phyloP scores from a whole-genome alignment of 1,284 basidiomycete genomes.

The Leccinum fallax region DNA sequence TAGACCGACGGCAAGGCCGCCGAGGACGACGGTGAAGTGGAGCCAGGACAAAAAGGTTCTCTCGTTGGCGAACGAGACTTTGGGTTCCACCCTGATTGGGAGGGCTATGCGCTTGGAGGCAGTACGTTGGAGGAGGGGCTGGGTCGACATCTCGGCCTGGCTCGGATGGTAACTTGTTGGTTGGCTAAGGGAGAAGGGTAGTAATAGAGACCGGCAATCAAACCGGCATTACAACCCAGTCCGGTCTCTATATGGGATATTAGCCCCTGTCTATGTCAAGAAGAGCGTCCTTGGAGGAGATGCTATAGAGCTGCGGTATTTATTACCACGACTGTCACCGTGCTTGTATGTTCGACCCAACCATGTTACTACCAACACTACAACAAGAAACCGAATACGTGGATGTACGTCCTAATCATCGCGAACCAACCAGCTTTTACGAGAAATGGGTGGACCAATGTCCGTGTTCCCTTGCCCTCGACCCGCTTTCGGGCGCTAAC shows the following conservation, averaged over 20 bases:
- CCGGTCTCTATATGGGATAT: constrained; percentile 9
- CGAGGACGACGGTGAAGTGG: constrained; percentile 93
- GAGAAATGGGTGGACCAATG: constrained; percentile 57
- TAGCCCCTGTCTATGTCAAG: constrained; percentile 21
- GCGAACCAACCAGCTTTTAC: constrained; percentile 43
- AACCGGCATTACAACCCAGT: constrained; percentile 20
- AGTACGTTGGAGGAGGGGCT: constrained; percentile 96
- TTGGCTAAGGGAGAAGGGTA: constrained; percentile 8
- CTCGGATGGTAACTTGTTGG: constrained; percentile 4
- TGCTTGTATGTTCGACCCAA: background rate
- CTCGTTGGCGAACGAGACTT: constrained; percentile 95
- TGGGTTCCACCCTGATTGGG: constrained; percentile 91
- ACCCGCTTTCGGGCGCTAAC: constrained; percentile 5
- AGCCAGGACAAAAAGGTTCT: constrained; percentile 96
- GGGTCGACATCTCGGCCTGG: constrained; percentile 75
- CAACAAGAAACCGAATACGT: constrained; percentile 33
- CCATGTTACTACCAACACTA: background rate
- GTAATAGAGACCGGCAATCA: constrained; percentile 13
- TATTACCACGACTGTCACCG: background rate
- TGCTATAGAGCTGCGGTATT: constrained; percentile 11
- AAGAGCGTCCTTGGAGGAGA: background rate
- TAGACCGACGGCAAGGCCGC: constrained; percentile 93
- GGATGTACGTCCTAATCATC: constrained; percentile 16
- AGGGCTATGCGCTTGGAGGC: constrained; percentile 94
- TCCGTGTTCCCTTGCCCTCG: constrained; percentile 28